These are phyloP conservation scores for Lathyrus aphaca DNA, from an alignment of 306 rosid species.

Conservation along the genomic window DNA sequence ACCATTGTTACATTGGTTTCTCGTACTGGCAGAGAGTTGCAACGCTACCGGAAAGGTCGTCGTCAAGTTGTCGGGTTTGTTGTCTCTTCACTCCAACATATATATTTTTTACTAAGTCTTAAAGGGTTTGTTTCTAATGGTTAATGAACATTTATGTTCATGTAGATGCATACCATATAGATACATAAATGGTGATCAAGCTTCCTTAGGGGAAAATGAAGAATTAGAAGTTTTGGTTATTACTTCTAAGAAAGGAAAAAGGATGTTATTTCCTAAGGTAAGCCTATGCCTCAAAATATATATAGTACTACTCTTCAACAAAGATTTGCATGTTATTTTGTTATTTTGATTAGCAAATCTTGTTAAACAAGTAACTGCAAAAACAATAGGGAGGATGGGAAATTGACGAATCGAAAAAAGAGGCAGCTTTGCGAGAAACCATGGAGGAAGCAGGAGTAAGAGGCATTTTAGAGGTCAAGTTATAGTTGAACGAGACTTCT, in stretches of 20 bases:
- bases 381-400: constrained; percentile 88
- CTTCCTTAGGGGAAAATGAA: constrained; percentile 34
- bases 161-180: constrained; percentile 89
- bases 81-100: background rate
- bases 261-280: constrained; percentile 89
- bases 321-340: no score
- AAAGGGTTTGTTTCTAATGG: constrained; percentile 4
- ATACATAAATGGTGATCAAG: constrained; percentile 46
- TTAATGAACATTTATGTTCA: background rate
- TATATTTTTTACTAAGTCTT: background rate
- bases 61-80: constrained; percentile 90
- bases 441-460: constrained; percentile 87
- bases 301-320: no score
- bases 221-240: constrained; percentile 82
- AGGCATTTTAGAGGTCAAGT: constrained; percentile 67
- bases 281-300: background rate
- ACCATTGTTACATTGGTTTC: constrained; percentile 69
- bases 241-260: constrained; percentile 78
- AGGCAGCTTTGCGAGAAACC: constrained; percentile 81
- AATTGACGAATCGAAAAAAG: constrained; percentile 75
- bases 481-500: background rate
- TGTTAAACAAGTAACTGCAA: background rate
- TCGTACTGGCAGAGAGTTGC: constrained; percentile 87
- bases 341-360: background rate
- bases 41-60: constrained; percentile 73